Evolutionary conservation across 2,329 filamentous ascomycete genomes (phyloP).

Genomic region (Ambrosiella xylebori): DNA sequence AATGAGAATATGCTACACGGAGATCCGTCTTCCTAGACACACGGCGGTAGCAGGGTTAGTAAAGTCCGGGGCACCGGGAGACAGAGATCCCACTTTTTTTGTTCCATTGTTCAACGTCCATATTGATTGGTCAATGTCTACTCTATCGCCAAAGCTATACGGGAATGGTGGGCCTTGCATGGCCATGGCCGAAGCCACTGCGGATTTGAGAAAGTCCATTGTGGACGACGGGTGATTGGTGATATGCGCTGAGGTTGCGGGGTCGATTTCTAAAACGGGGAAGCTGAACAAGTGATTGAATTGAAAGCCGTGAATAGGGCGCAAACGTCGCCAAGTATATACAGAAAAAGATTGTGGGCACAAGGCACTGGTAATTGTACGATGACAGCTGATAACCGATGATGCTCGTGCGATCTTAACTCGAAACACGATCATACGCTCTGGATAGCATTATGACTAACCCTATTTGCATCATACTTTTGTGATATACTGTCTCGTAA

Average conservation of each 20-base stretch:
- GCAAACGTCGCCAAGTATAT: neutral
- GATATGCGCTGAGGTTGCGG: neutral
- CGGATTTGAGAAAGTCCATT: constrained; percentile 98
- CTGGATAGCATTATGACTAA: too few species aligned
- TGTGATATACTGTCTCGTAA: too few species aligned
- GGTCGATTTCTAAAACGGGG: neutral
- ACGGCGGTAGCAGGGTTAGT: neutral
- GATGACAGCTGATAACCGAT: neutral
- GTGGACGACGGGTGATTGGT: neutral
- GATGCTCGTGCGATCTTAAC: neutral
- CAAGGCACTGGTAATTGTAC: neutral
- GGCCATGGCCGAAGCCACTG: constrained; percentile 88
- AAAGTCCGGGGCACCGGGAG: neutral
- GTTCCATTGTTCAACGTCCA: constrained; percentile 95
- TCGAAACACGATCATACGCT: neutral
- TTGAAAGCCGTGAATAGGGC: neutral
- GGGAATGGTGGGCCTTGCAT: constrained; percentile 75
- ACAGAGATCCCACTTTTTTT: constrained; percentile 46
- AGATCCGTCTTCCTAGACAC: constrained; percentile 66
- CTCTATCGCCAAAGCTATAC: constrained; percentile 80
- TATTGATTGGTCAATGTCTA: constrained; percentile 83
- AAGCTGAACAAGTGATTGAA: neutral
- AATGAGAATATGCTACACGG: constrained; percentile 96
- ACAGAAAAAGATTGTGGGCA: neutral
- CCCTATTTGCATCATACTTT: too few species aligned